Evolutionary conservation across 2,329 filamentous ascomycete genomes (phyloP).

Genomic region (Alternaria sp.): DNA sequence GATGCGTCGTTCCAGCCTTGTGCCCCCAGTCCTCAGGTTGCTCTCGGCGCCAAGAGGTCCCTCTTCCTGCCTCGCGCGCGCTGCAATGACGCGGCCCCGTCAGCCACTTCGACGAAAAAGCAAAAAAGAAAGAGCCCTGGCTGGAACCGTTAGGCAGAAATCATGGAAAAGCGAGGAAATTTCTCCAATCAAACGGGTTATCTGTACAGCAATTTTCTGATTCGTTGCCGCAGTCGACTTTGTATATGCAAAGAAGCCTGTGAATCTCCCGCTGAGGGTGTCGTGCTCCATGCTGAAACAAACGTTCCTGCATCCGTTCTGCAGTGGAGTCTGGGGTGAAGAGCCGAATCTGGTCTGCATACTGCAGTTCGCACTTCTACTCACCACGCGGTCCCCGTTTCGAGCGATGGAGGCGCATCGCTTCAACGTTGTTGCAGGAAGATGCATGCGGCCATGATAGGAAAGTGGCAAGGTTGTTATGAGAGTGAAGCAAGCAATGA

Average conservation of each 20-base stretch:
- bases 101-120: not conserved
- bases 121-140: not conserved
- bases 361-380: not conserved
- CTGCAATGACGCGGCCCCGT: too few species aligned
- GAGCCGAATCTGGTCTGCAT: not conserved
- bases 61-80: not conserved
- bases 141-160: not conserved
- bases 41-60: not conserved
- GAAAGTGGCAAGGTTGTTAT: not conserved
- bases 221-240: not conserved
- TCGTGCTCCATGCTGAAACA: not conserved
- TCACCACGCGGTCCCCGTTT: not conserved
- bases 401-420: not conserved
- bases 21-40: not conserved
- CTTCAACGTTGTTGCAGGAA: not conserved
- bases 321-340: not conserved
- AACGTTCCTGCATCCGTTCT: not conserved
- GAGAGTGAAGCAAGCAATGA: not conserved
- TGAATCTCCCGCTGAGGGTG: not conserved
- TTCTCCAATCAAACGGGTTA: not conserved
- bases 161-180: not conserved
- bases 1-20: not conserved
- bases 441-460: not conserved
- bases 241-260: not conserved
- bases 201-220: not conserved